These are phyloP conservation scores for Candida nonsorbophila DNA, from an alignment of 805 yeast species.

Conservation along the genomic window DNA sequence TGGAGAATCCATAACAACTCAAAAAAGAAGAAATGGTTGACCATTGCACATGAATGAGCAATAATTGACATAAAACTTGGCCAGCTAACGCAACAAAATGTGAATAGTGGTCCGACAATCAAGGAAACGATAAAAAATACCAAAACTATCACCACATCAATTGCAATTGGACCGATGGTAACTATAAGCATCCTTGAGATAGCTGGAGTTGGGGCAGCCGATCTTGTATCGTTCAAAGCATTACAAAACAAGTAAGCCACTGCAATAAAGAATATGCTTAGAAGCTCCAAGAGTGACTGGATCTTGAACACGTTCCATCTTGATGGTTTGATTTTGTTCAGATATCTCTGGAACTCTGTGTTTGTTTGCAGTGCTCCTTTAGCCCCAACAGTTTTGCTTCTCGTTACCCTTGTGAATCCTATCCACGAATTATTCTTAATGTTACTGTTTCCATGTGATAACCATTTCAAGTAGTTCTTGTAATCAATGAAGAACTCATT, in stretches of 20 bases:
- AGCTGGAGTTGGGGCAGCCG: constrained; percentile 31
- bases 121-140: constrained; percentile 40
- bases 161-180: constrained; percentile 42
- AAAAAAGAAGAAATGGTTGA: constrained; percentile 51
- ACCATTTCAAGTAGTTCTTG: constrained; percentile 46
- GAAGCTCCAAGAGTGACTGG: constrained; percentile 33
- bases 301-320: constrained; percentile 36
- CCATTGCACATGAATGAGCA: constrained; percentile 50
- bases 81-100: constrained; percentile 37
- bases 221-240: constrained; percentile 43
- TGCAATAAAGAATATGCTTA: constrained; percentile 27
- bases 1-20: constrained; percentile 65
- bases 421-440: constrained; percentile 37
- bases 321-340: constrained; percentile 48
- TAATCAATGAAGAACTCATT: constrained; percentile 69
- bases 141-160: constrained; percentile 38
- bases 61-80: constrained; percentile 52
- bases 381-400: constrained; percentile 55
- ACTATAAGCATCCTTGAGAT: constrained; percentile 40
- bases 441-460: constrained; percentile 47
- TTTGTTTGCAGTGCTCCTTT: constrained; percentile 42
- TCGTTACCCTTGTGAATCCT: constrained; percentile 41
- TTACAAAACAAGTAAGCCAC: constrained; percentile 51
- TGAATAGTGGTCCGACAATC: constrained; percentile 44
- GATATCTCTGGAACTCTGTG: no score